phyloP scores from a whole-genome alignment of 768 basidiomycete genomes.

The Panaeolus cyanescens region DNA sequence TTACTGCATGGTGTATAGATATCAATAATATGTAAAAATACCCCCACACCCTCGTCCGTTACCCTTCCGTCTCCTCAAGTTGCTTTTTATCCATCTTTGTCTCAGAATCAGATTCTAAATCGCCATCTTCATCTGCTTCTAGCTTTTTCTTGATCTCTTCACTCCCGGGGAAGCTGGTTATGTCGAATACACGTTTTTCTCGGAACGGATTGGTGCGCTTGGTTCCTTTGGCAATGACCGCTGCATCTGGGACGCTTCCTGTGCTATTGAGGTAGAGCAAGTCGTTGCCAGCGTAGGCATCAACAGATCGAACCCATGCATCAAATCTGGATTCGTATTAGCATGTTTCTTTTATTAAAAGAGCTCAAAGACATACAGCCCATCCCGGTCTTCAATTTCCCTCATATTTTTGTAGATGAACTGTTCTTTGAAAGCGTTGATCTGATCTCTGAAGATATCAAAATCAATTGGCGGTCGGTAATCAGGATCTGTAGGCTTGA shows the following conservation, averaged over 20 bases:
- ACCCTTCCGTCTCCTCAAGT: constrained; percentile 58
- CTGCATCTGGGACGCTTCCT: constrained; percentile 72
- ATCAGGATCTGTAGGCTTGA: constrained; percentile 55
- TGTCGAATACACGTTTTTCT: constrained; percentile 70
- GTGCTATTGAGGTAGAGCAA: constrained; percentile 75
- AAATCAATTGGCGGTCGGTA: constrained; percentile 78
- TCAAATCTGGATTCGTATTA: constrained; percentile 62
- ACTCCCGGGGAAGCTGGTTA: constrained; percentile 49
- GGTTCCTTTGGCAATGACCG: constrained; percentile 64
- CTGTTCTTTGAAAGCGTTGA: constrained; percentile 82
- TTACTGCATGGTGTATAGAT: background rate
- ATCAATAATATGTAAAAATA: background rate
- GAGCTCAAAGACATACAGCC: constrained; percentile 53
- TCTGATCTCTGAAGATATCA: constrained; percentile 60
- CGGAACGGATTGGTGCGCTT: constrained; percentile 62
- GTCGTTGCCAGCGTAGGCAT: constrained; percentile 76
- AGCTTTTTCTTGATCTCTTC: constrained; percentile 31
- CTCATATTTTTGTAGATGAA: constrained; percentile 90
- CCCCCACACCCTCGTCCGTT: constrained; percentile 11
- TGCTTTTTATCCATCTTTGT: constrained; percentile 36
- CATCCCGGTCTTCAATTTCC: constrained; percentile 74
- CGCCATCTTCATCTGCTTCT: constrained; percentile 39
- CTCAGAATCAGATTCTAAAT: constrained; percentile 45
- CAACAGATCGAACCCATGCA: constrained; percentile 79
- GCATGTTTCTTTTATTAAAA: background rate